A percentile compares a stretch with the other conserved stretches of the same genome.
phyloP scores from a whole-genome alignment of 148 eudicot species.

The Rhododendron henanense region DNA sequence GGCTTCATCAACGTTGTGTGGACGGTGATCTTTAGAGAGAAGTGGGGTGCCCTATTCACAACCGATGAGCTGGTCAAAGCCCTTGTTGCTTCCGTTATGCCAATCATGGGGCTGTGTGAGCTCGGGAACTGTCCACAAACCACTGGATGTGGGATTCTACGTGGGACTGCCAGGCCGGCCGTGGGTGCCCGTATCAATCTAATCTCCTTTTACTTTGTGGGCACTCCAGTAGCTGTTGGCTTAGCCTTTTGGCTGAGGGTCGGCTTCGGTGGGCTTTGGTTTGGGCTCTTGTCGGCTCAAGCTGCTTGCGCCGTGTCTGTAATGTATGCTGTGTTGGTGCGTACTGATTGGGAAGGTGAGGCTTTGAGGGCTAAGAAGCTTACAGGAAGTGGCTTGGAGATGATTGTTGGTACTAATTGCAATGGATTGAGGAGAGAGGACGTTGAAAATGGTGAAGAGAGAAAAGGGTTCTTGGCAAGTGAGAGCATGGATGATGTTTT shows the following conservation, averaged over 20 bases:
- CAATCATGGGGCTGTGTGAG: slow-evolving; percentile 87
- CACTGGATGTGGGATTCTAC: slow-evolving; percentile 89
- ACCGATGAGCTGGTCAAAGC: slow-evolving; percentile 48
- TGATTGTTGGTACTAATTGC: slow-evolving; percentile 3
- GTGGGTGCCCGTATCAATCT: slow-evolving; percentile 87
- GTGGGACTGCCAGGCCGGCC: slow-evolving; percentile 82
- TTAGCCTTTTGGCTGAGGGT: slow-evolving; percentile 56
- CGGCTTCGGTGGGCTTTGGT: slow-evolving; percentile 86
- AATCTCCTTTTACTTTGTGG: slow-evolving; percentile 79
- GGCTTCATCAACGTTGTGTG: slow-evolving; percentile 63
- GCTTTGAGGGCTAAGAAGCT: slow-evolving; percentile 58
- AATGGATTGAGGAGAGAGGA: slow-evolving; percentile 13
- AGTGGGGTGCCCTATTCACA: slow-evolving; percentile 73
- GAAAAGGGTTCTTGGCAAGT: slow-evolving; percentile 25
- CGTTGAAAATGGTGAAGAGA: slow-evolving; percentile 24
- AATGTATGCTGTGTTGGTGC: slow-evolving; percentile 43
- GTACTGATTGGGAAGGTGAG: slow-evolving; percentile 87
- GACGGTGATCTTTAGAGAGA: slow-evolving; percentile 64
- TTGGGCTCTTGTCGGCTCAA: slow-evolving; percentile 83
- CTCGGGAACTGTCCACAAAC: slow-evolving; percentile 97
- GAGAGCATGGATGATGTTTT: slow-evolving; percentile 13
- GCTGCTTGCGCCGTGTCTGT: slow-evolving; percentile 62
- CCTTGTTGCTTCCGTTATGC: slow-evolving; percentile 79
- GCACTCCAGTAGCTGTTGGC: slow-evolving; percentile 82
- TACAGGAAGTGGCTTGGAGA: slow-evolving; percentile 33